These are phyloP conservation scores for Eucalyptus marginata DNA, from an alignment of 345 rosid genomes.

Conservation along the genomic window DNA sequence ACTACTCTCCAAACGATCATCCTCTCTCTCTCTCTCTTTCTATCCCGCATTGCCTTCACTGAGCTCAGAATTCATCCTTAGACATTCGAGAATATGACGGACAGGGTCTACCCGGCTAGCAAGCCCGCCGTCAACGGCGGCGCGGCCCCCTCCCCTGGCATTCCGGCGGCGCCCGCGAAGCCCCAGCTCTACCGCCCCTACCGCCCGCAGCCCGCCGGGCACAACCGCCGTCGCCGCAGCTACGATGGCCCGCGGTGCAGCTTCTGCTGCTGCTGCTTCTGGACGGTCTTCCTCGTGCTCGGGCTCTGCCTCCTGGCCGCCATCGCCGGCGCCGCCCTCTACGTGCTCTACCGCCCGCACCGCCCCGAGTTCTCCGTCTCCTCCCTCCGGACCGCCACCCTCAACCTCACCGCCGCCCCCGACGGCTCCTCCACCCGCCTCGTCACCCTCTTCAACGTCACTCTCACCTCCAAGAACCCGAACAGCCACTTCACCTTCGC, in stretches of 20 bases:
- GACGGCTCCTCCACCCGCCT: conserved; percentile 63
- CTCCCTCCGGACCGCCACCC: conserved; percentile 52
- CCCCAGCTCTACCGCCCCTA: conserved; percentile 49
- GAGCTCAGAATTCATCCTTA: not conserved
- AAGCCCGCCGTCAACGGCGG: conserved; percentile 19
- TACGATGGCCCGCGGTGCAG: conserved; percentile 32
- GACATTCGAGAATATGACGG: not conserved
- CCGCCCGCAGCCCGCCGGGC: conserved; percentile 59
- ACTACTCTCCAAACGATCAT: not conserved
- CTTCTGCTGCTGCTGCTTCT: conserved; percentile 86
- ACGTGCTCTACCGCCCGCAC: conserved; percentile 72
- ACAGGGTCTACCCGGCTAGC: not conserved
- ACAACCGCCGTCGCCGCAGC: conserved; percentile 15
- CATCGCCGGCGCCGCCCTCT: conserved; percentile 62
- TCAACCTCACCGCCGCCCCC: conserved; percentile 57
- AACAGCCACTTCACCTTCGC: conserved; percentile 47
- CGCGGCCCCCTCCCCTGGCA: conserved; percentile 7
- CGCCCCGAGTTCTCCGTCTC: conserved; percentile 63
- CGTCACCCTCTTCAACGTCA: conserved; percentile 65
- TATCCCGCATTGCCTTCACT: not conserved
- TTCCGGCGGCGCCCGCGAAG: conserved; percentile 4
- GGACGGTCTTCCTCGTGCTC: conserved; percentile 56
- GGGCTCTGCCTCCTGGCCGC: conserved; percentile 47
- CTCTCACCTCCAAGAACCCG: conserved; percentile 63
- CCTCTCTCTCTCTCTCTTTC: not conserved